Evolutionary conservation across 352 stramenopile species (phyloP), one percentile per base, ranked within the genome.

Genomic region (Globisporangium nagaii): DNA sequence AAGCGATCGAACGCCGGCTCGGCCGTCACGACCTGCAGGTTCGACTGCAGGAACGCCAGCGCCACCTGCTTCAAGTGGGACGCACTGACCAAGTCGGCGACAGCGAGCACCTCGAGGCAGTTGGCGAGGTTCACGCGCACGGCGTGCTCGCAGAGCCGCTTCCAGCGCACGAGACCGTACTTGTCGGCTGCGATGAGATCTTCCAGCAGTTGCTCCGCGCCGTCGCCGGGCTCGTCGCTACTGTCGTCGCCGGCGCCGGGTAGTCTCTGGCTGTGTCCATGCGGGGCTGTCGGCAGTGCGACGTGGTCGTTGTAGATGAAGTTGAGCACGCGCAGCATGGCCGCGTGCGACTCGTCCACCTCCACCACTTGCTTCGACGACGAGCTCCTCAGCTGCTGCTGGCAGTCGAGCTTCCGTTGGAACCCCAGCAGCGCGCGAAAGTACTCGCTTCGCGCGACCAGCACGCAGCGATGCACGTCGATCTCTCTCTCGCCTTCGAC

Each of bases 261-360:
- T 1, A 19, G 35, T 11, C 31, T 13, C 2, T 34, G 25, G 8
- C 46, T 46, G 24, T 53, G n/a, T 6, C 53, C 31, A n/a, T 15
- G 19, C 3, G 31, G 53, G 4, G 35, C 15, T 0, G 32, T 45
- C 35, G 50, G 54, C 15, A 75, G 58, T 10, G 40, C 30, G 24
- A 80, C 50, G 10, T 71, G 67, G 28, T 87, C 79, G 56, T 74
- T 74, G 63, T 92, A 92, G 48, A 92, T 86, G 49, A 87, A 92
- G n/a, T 72, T 56, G 27, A 90, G 65, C 17, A 92, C 70, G 13
- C 77, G 75, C 1, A 73, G 53, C 55, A 88, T 73, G 35, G 54
- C 56, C 10, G 36, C 27, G 46, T 76, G 81, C 20, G 73, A 75
- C 19, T 87, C 75, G 39, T 92, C 75, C 20, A 90, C 78, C n/a